A percentile compares a stretch with the other conserved stretches of the same genome.
Conservation (phyloP, 345 rosid genomes). For the Aethionema arabicum region DNA sequence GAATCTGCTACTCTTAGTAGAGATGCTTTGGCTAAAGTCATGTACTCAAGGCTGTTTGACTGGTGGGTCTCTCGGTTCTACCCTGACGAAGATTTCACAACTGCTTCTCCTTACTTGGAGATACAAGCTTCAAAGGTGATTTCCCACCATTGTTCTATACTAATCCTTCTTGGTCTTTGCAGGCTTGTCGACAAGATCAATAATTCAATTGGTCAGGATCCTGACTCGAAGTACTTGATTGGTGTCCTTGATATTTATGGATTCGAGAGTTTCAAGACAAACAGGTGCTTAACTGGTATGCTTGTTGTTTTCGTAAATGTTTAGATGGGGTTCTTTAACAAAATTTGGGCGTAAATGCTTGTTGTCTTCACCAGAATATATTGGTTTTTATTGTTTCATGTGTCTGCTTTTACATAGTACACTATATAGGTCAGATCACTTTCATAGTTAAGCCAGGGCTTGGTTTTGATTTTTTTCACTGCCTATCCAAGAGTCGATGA, state of each 20-base stretch:
- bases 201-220: conserved; percentile 92
- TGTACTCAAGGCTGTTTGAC: conserved; percentile 92
- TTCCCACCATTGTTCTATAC: conserved; percentile 14
- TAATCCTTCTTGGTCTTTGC: conserved; percentile 34
- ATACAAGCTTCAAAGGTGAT: background rate
- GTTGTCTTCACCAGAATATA: conserved; percentile 8
- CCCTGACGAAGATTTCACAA: conserved; percentile 15
- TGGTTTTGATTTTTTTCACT: conserved; percentile 10
- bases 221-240: conserved; percentile 74
- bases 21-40: conserved; percentile 95
- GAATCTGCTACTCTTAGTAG: conserved; percentile 81
- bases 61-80: conserved; percentile 55
- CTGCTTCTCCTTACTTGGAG: background rate
- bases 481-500: conserved; percentile 21
- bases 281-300: conserved; percentile 92
- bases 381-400: no score
- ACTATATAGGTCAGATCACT: conserved; percentile 12
- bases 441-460: conserved; percentile 22
- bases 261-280: conserved; percentile 99
- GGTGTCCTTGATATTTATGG: conserved; percentile 99
- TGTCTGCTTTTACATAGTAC: no score
- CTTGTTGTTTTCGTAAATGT: conserved; percentile 45
- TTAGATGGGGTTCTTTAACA: conserved; percentile 35
- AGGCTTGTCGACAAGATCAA: conserved; percentile 97
- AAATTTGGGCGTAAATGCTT: conserved; percentile 5